These are phyloP conservation scores for Zancudomyces culisetae DNA, from an alignment of 371 early-diverging fungal species.

Conservation along the genomic window DNA sequence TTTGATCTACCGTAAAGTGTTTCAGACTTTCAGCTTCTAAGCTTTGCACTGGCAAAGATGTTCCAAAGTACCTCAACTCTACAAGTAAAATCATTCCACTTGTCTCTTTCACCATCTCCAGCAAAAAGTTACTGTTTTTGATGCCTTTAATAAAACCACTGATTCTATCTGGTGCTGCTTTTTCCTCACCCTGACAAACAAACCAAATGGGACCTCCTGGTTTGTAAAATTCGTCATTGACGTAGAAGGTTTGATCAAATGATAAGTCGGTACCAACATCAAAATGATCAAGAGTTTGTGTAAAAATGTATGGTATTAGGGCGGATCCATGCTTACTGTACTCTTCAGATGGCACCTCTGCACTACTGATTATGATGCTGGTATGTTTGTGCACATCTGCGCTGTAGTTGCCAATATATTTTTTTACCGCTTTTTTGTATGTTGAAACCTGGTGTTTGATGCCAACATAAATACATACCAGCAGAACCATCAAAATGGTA, in stretches of 20 bases:
- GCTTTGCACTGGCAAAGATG: constrained; percentile 36
- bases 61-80: constrained; percentile 60
- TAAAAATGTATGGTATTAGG: constrained; percentile 16
- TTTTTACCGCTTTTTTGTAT: no score
- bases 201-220: constrained; percentile 41
- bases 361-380: no score
- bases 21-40: constrained; percentile 23
- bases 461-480: no score
- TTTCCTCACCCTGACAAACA: constrained; percentile 14
- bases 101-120: constrained; percentile 33
- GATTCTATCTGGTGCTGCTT: constrained; percentile 18
- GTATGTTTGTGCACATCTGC: no score
- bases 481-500: no score
- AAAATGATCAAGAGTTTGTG: constrained; percentile 36
- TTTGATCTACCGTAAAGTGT: constrained; percentile 34
- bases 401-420: no score
- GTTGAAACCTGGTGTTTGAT: no score
- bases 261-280: constrained; percentile 16
- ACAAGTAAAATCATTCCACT: constrained; percentile 42
- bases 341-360: no score
- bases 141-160: constrained; percentile 6
- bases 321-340: no score
- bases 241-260: constrained; percentile 39
- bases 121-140: constrained; percentile 10
- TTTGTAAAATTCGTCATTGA: constrained; percentile 35